Base-by-base conservation (phyloP, 805 yeast genomes). In the Starmera pachycereana region DNA sequence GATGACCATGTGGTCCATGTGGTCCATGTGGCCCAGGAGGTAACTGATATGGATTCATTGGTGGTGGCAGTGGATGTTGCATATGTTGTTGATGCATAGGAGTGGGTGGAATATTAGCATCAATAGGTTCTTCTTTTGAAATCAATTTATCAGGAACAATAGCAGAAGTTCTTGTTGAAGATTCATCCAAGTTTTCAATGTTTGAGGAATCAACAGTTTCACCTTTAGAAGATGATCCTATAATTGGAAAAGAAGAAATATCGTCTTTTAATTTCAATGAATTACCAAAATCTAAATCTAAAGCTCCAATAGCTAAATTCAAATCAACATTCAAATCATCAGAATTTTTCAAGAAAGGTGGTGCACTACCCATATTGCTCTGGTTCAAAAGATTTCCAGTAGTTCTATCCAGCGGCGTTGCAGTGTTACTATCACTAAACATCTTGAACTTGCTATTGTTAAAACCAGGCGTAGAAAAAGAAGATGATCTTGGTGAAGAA, bases 251-350 rank as follows among this genome's bases (percentile, higher is more conserved):
- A 7, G 27, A 22, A 7, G 27, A 22, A 22, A 22, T 22, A 22
- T 22, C 27, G 9, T 22, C 27, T 22, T 22, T 22, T 6, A 22
- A 22, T 29, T 37, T 33, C 13, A 33, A n/a, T 18, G 42, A 29
- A 18, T 31, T 34, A 30, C 50, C 50, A 40, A 51, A 54, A 35
- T 48, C 57, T 18, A 54, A 22, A 29, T 54, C 52, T 8, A 54
- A 38, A 9, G 53, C 56, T 32, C 58, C 53, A 13, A 54, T 31
- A 4, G 58, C 57, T 33, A 53, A 36, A 40, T 51, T 51, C 35
- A 53, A 42, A 33, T 52, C 50, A 13, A 44, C 56, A 13, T 40
- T 29, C 11, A 41, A 29, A 18, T 44, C 50, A 22, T 40, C 40
- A 4, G 44, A 31, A 25, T 36, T 31, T 43, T 49, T 49, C 29